Evolutionary conservation across 257 asterid species (phyloP).

Genomic region (Solanum sitiens): DNA sequence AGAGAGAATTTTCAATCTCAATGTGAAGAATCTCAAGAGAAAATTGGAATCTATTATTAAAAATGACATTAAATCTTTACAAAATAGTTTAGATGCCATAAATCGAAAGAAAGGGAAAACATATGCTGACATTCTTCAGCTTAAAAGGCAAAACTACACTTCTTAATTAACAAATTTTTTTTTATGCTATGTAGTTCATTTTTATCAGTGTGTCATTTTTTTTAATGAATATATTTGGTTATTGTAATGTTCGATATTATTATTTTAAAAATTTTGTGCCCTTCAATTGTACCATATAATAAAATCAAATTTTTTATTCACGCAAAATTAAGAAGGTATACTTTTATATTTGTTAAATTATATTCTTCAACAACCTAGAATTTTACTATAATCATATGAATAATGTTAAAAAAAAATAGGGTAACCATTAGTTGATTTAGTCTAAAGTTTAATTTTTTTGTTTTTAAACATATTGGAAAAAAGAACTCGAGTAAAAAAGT

Average conservation of each 20-base stretch:
- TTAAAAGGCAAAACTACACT: background rate
- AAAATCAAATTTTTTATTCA: too few relatives aligned
- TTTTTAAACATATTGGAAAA: too few relatives aligned
- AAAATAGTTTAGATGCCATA: background rate
- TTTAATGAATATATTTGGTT: background rate
- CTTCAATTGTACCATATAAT: background rate
- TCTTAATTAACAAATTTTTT: background rate
- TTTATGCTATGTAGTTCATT: background rate
- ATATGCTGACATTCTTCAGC: background rate
- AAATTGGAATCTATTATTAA: background rate
- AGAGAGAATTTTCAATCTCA: background rate
- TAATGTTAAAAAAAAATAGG: too few relatives aligned
- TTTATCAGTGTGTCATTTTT: background rate
- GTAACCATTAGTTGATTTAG: background rate
- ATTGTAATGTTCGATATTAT: background rate
- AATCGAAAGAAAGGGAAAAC: background rate
- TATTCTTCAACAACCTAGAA: too few relatives aligned
- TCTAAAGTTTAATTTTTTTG: too few relatives aligned
- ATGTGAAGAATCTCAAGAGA: background rate
- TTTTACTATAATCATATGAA: too few relatives aligned
- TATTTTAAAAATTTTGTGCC: background rate
- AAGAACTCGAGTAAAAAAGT: too few relatives aligned
- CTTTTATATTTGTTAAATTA: too few relatives aligned
- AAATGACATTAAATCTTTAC: background rate
- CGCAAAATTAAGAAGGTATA: background rate